Base-by-base conservation (phyloP, 352 stramenopile genomes). In the Globisporangium barbulae region DNA sequence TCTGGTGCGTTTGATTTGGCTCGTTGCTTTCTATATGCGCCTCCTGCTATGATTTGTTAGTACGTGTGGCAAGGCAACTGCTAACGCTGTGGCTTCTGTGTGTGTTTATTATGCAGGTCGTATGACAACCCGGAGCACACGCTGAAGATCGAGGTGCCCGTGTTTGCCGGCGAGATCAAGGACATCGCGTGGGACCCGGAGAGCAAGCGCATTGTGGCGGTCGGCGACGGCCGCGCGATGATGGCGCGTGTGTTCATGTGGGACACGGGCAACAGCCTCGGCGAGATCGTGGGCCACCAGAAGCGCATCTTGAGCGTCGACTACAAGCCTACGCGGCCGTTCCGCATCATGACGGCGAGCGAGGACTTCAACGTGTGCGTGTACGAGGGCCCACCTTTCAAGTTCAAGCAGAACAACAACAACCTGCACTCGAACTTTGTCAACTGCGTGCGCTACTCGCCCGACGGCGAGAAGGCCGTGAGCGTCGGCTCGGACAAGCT, bases 61-160 rank as follows among this genome's bases (percentile, higher is more conserved):
- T 3, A 53, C 19, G 21, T 6, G 21, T 15, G 13, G n/a, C 3
- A 17, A 52, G 30, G 10, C 15, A 28, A 28, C 25, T 31, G 13
- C 25, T 54, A 19, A 54, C 6, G 12, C 28, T n/a, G 5, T 31
- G 5, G 19, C 48, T n/a, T 22, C 45, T 30, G 28, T 53, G 8
- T 59, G 19, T 58, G 22, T 49, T 45, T 33, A 21, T 56, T 5
- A 13, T 53, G 19, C 48, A 86, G 77, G 77, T 94, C 94, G 31
- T 98, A 94, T 65, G 96, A 99, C 78, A 98, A 99, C 75, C 92
- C 95, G 54, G 95, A 99, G 71, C 96, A 99, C 73, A 89, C 91
- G 33, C 79, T 97, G 54, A 99, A 98, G 75, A 81, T 98, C 48
- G 96, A 99, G 64, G 76, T 97, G 8, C 81, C 85, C 7, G 85